Evolutionary conservation across 192 early-diverging fungal species (phyloP).

Genomic region (Spizellomyces punctatus): DNA sequence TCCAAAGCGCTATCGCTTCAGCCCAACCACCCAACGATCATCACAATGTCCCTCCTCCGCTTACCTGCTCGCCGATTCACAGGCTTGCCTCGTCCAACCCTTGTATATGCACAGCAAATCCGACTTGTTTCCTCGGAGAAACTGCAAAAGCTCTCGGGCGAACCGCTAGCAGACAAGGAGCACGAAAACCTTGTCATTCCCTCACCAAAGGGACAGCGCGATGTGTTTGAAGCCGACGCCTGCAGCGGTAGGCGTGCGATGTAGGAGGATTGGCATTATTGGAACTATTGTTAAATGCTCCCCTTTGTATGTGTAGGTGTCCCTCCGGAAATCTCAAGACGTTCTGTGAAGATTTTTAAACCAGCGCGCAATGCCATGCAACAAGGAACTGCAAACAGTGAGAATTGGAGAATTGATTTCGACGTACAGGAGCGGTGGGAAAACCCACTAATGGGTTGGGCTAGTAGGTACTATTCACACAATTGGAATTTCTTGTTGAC

Average conservation of each 20-base stretch:
- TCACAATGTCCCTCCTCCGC: too few species aligned
- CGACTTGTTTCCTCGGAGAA: conserved; percentile 10
- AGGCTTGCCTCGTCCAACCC: too few species aligned
- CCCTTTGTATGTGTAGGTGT: conserved; percentile 13
- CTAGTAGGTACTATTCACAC: conserved; percentile 57
- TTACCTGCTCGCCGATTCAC: too few species aligned
- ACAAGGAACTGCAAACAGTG: conserved; percentile 74
- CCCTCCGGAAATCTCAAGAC: conserved; percentile 24
- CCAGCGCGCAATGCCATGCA: conserved; percentile 86
- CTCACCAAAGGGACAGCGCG: conserved; percentile 13
- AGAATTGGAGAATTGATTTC: conserved; percentile 90
- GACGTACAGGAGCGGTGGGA: conserved; percentile 88
- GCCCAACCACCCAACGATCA: too few species aligned
- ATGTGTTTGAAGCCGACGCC: conserved; percentile 32
- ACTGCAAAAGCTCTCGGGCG: neutral
- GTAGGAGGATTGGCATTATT: neutral
- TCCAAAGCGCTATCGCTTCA: too few species aligned
- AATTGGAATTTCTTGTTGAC: too few species aligned
- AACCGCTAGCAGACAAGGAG: conserved; percentile 1
- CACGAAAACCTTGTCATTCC: conserved; percentile 18
- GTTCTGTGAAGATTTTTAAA: conserved; percentile 79
- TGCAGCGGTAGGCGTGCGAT: neutral
- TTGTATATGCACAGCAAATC: neutral
- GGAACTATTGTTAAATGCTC: neutral
- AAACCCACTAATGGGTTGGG: conserved; percentile 95